Percentiles rank a stretch among this genome's conserved stretches.
Conservation (phyloP, 169 alveolate genomes). For the Babesia caballi region DNA sequence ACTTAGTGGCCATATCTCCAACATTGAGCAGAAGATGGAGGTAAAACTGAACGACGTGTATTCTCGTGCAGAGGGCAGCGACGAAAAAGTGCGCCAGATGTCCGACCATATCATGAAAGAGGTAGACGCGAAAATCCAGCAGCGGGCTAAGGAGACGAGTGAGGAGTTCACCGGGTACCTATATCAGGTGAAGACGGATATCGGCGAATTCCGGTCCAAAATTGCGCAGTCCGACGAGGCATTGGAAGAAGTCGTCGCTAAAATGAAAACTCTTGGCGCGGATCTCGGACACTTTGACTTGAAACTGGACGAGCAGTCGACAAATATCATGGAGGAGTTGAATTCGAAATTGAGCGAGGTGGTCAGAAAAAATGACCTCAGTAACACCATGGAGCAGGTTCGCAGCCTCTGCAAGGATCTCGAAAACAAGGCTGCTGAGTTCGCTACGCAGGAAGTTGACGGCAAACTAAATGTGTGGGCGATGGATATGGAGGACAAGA, state of each 20-base stretch:
- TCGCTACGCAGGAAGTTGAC: slow-evolving; percentile 14
- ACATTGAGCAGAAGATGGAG: background rate
- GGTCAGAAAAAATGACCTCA: background rate
- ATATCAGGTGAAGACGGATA: background rate
- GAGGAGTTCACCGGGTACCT: background rate
- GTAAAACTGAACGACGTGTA: background rate
- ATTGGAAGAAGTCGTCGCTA: background rate
- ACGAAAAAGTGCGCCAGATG: background rate
- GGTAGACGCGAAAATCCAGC: slow-evolving; percentile 4
- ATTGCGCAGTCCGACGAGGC: background rate
- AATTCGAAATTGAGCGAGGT: background rate
- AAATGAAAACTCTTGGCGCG: background rate
- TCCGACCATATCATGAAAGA: background rate
- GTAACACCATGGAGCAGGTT: background rate
- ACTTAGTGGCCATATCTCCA: background rate
- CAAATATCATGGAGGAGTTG: slow-evolving; percentile 7
- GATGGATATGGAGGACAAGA: slow-evolving; percentile 29
- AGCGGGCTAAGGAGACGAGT: background rate
- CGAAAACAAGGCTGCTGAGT: background rate
- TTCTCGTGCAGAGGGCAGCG: background rate
- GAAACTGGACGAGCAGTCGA: background rate
- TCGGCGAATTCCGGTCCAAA: background rate
- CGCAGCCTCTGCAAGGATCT: background rate
- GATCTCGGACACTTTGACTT: background rate
- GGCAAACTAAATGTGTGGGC: slow-evolving; percentile 2